Percentiles rank a stretch among this genome's conserved stretches.
Evolutionary conservation across 169 alveolate genomes (phyloP).

Genomic region (Eimeria brunetti): DNA sequence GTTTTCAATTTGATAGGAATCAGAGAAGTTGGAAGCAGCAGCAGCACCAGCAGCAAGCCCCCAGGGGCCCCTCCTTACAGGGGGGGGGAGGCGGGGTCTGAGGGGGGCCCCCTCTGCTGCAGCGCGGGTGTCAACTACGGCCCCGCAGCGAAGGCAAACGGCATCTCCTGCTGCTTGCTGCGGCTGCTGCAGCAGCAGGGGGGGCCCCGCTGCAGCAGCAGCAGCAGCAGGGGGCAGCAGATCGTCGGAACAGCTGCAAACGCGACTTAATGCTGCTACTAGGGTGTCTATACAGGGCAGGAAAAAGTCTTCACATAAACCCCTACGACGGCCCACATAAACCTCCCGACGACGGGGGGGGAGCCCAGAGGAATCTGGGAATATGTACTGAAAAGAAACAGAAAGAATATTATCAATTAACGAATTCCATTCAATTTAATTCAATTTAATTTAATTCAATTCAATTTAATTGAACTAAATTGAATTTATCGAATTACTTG

Average conservation of each 20-base stretch:
- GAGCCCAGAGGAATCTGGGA: not conserved
- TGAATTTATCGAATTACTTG: too few relatives aligned
- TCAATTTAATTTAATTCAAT: too few relatives aligned
- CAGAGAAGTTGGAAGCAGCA: not conserved
- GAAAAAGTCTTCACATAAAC: constrained; percentile 5
- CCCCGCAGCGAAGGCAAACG: constrained; percentile 56
- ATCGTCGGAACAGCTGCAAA: constrained; percentile 6
- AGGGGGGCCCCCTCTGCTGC: not conserved
- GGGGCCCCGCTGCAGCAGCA: not conserved
- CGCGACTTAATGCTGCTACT: not conserved
- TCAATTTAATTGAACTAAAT: too few relatives aligned
- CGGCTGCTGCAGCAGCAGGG: not conserved
- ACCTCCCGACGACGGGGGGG: not conserved
- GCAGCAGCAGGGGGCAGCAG: not conserved
- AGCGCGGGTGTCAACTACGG: not conserved
- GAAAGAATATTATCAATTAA: too few relatives aligned
- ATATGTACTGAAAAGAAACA: not conserved
- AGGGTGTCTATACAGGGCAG: constrained; percentile 39
- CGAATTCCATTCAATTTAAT: too few relatives aligned
- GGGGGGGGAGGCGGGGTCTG: not conserved
- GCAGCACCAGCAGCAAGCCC: not conserved
- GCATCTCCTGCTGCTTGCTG: not conserved
- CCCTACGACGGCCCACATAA: not conserved
- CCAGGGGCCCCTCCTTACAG: too few relatives aligned
- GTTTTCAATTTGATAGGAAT: not conserved